Evolutionary conservation across 2,329 filamentous ascomycete species (phyloP).

Genomic region (Sarocladium kiliense): DNA sequence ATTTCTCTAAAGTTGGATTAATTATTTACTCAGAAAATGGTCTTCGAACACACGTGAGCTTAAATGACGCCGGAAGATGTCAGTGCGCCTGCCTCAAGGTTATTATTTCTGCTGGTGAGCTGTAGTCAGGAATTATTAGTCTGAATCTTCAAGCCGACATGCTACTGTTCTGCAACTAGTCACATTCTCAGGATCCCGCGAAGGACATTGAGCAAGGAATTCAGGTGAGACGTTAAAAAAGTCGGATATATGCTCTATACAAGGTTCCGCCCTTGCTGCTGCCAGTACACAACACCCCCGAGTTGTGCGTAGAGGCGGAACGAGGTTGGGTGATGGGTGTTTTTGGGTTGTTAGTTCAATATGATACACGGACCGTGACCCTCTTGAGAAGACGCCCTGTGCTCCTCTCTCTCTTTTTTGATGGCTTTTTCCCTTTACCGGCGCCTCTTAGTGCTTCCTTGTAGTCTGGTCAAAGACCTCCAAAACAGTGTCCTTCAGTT

Average conservation of each 20-base stretch:
- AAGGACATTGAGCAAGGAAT: too few relatives aligned
- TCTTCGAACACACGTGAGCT: too few relatives aligned
- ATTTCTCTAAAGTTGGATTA: too few relatives aligned
- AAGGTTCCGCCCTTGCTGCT: background rate
- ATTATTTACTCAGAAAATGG: too few relatives aligned
- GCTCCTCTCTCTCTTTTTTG: background rate
- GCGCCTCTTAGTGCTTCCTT: slow-evolving; percentile 22
- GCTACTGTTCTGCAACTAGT: too few relatives aligned
- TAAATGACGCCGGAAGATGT: too few relatives aligned
- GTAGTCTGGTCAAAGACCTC: slow-evolving; percentile 34
- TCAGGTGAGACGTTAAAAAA: background rate
- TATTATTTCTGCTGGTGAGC: too few relatives aligned
- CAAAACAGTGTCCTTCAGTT: slow-evolving; percentile 34
- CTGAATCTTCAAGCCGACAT: too few relatives aligned
- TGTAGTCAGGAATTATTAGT: too few relatives aligned
- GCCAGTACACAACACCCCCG: background rate
- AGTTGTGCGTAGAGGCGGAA: background rate
- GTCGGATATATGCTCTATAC: slow-evolving; percentile 6
- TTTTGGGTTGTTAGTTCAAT: background rate
- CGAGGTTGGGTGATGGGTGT: background rate
- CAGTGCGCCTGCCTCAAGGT: too few relatives aligned
- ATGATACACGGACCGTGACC: slow-evolving; percentile 3
- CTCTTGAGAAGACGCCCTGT: background rate
- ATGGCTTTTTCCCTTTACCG: background rate
- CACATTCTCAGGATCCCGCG: too few relatives aligned